Percentiles rank a stretch among this genome's conserved stretches.
Conservation (phyloP, 306 rosid genomes). For the Cajanus cajan region DNA sequence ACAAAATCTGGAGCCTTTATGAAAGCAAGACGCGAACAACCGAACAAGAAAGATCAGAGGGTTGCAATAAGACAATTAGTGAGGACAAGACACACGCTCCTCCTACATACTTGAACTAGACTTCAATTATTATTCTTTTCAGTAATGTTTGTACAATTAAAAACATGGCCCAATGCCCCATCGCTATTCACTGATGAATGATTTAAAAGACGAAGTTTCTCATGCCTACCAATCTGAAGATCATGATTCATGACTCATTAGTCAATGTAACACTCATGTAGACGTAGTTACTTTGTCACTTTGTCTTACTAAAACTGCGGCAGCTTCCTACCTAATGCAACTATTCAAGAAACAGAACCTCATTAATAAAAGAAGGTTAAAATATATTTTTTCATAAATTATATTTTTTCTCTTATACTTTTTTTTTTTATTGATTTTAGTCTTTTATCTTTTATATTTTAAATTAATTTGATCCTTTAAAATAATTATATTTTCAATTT, state of each 20-base stretch:
- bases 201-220: conserved; percentile 34
- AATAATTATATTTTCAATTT: too few species aligned
- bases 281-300: not conserved
- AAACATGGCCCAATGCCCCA: not conserved
- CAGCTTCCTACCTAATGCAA: not conserved
- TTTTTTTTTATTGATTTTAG: too few species aligned
- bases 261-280: not conserved
- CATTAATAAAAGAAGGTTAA: not conserved
- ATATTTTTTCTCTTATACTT: too few species aligned
- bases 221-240: not conserved
- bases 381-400: not conserved
- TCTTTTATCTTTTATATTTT: too few species aligned
- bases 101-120: not conserved
- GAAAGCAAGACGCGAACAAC: not conserved
- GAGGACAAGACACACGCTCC: conserved; percentile 11
- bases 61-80: not conserved
- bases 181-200: not conserved
- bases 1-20: not conserved
- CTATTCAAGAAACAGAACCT: not conserved
- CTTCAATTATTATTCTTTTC: not conserved
- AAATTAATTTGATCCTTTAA: too few species aligned
- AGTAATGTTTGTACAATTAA: not conserved
- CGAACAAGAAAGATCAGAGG: not conserved
- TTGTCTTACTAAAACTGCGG: not conserved
- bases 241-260: not conserved